Conservation (phyloP, 805 yeast species). For the Lachancea meyersii region DNA sequence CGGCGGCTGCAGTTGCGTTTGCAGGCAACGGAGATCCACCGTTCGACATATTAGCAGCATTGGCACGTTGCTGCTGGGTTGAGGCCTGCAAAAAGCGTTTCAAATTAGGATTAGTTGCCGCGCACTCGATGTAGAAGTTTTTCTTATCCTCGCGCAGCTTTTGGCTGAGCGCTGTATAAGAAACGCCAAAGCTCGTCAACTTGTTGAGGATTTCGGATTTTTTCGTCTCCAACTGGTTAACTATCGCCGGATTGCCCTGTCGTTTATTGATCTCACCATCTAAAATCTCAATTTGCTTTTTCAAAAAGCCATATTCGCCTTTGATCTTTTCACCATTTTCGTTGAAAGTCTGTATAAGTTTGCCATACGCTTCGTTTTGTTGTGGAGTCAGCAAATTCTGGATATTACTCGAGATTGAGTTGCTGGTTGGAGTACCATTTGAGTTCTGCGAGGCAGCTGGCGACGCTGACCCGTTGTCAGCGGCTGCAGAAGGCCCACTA, state of each 20-base stretch:
- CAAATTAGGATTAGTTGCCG: slow-evolving; percentile 29
- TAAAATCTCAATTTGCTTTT: slow-evolving; percentile 28
- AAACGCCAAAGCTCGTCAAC: slow-evolving; percentile 23
- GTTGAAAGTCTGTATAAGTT: slow-evolving; percentile 25
- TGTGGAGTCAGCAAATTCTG: slow-evolving; percentile 28
- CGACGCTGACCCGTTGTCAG: slow-evolving; percentile 1
- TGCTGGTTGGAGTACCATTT: slow-evolving; percentile 13
- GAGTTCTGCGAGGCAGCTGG: slow-evolving; percentile 1
- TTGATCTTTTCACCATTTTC: slow-evolving; percentile 27
- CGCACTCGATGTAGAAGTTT: slow-evolving; percentile 32
- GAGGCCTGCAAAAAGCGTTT: slow-evolving; percentile 28
- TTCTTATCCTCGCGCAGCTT: slow-evolving; percentile 29
- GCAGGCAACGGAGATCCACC: slow-evolving; percentile 14
- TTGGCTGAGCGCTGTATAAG: slow-evolving; percentile 24
- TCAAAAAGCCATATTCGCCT: slow-evolving; percentile 27
- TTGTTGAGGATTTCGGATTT: slow-evolving; percentile 24
- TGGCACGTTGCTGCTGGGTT: slow-evolving; percentile 22
- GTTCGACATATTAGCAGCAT: slow-evolving; percentile 9
- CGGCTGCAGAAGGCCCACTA: slow-evolving; percentile 1
- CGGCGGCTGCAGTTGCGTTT: slow-evolving; percentile 15
- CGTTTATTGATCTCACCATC: slow-evolving; percentile 27
- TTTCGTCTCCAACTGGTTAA: slow-evolving; percentile 26
- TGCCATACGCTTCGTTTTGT: slow-evolving; percentile 28
- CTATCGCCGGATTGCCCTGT: slow-evolving; percentile 19
- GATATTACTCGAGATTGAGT: slow-evolving; percentile 22